Base-by-base conservation (phyloP, 148 eudicot species). In the Spergularia marina region DNA sequence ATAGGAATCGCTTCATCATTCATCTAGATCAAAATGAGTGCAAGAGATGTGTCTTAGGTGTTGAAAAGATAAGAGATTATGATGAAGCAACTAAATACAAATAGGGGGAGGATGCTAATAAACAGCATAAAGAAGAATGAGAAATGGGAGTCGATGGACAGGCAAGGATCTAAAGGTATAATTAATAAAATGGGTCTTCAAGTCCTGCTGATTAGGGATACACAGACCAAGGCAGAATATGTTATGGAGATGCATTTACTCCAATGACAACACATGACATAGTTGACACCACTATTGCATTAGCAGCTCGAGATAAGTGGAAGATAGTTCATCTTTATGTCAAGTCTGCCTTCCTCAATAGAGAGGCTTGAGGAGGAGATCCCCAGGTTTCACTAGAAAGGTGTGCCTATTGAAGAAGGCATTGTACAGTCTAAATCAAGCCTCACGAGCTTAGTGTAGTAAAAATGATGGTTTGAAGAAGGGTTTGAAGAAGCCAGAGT, bases 221-320 rank as follows among this genome's bases (percentile, higher is more conserved):
- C 53, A 55, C 68, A 0, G 23, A 78, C 17, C 70, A 73, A 56
- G 53, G 5, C 15, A 72, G 59, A 9, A n/a, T 67, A 10, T 55
- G 74, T 68, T 68, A 74, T 21, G 70, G 34, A 34, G 74, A 74
- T 30, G 16, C 72, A 12, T 74, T 79, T 74, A 70, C 78, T 12
- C 73, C 13, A 55, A 41, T 73, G 3, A 17, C 56, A 30, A 34
- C 73, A 15, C 47, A 62, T 23, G 74, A 73, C 20, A 73, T 58
- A 0, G 47, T 73, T 8, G 7, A 49, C 10, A 23, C 61, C 34
- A 0, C 73, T 0, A 18, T 73, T 18, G 49, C 68, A 1, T 49
- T 79, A 16, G 58, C 77, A 5, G 64, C 70, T 18, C 30, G n/a
- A 67, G 44, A 76, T 0, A n/a, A 25, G 17, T 39, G 76, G 57